These are phyloP conservation scores for Lactarius sanguifluus DNA, from an alignment of 768 basidiomycete species.

Conservation along the genomic window DNA sequence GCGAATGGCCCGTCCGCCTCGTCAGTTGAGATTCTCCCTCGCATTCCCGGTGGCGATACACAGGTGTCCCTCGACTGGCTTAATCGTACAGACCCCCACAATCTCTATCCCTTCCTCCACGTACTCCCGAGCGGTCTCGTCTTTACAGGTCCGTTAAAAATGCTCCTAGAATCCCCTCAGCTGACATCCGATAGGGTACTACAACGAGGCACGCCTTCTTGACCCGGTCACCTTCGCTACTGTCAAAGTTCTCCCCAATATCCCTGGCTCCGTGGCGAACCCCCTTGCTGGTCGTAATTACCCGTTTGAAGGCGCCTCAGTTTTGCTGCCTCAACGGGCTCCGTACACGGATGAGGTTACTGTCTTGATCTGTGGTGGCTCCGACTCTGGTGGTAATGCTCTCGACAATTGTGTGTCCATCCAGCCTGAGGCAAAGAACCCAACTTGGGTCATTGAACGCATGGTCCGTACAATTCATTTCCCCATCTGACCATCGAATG, in stretches of 20 bases:
- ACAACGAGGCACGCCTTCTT: conserved; percentile 77
- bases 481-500: background rate
- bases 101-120: conserved; percentile 75
- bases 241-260: conserved; percentile 56
- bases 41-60: conserved; percentile 61
- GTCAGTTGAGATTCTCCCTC: conserved; percentile 70
- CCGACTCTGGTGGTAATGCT: conserved; percentile 48
- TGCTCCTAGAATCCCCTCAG: background rate
- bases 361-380: conserved; percentile 75
- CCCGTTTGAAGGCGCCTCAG: conserved; percentile 69
- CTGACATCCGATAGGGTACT: conserved; percentile 52
- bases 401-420: conserved; percentile 74
- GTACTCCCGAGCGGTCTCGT: conserved; percentile 67
- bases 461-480: conserved; percentile 55
- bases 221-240: conserved; percentile 67
- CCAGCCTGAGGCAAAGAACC: conserved; percentile 57
- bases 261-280: conserved; percentile 59
- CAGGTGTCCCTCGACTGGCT: conserved; percentile 63
- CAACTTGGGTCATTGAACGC: conserved; percentile 71
- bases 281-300: conserved; percentile 75
- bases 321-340: conserved; percentile 65
- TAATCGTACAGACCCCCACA: conserved; percentile 71
- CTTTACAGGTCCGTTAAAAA: conserved; percentile 57
- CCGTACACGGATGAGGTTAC: conserved; percentile 75
- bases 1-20: conserved; percentile 65